Conservation (phyloP, 2,329 filamentous ascomycete genomes). For the Epichloe brachyelytri region DNA sequence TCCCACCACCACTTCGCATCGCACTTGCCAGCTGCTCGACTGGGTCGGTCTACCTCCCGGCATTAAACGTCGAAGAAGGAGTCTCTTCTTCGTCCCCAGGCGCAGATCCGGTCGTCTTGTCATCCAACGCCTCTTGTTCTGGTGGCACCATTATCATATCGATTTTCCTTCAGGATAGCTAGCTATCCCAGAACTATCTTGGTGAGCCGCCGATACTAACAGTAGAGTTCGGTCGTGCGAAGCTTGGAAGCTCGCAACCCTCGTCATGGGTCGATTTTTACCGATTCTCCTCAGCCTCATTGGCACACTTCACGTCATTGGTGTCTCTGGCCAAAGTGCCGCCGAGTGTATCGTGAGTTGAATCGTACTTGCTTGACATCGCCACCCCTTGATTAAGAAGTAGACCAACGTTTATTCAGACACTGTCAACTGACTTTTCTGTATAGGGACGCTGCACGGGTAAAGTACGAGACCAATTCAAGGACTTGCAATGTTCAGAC, state of each 20-base stretch:
- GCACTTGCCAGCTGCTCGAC: background rate
- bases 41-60: background rate
- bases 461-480: constrained; percentile 10
- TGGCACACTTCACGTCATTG: constrained; percentile 15
- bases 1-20: background rate
- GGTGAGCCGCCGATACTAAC: background rate
- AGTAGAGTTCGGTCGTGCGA: background rate
- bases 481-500: constrained; percentile 14
- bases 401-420: background rate
- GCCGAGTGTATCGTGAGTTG: constrained; percentile 20
- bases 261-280: constrained; percentile 6
- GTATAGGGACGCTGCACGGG: constrained; percentile 11
- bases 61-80: background rate
- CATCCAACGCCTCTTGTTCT: background rate
- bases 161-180: background rate
- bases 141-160: background rate
- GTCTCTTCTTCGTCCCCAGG: background rate
- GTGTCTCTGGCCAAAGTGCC: constrained; percentile 13
- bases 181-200: background rate
- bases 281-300: constrained; percentile 14
- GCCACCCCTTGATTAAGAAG: too few species aligned
- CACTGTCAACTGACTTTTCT: background rate
- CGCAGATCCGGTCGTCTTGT: background rate
- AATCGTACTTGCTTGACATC: background rate
- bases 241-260: background rate